A percentile compares a stretch with the other conserved stretches of the same genome.
phyloP scores from a whole-genome alignment of 805 yeast genomes.

The Nakazawaea siamensis region DNA sequence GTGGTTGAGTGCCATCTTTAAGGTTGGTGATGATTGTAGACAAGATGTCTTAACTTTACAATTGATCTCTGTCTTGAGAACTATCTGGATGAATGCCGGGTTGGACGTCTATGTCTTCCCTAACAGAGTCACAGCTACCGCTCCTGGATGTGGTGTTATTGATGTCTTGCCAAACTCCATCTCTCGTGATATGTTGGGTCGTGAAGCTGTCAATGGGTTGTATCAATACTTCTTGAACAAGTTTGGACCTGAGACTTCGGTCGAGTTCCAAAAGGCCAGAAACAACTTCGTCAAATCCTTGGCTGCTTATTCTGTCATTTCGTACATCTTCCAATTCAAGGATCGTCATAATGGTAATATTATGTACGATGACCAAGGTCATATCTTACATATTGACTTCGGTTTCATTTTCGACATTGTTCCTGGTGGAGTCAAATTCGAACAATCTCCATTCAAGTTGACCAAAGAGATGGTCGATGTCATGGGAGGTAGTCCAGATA shows the following conservation, averaged over 20 bases:
- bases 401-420: slow-evolving; percentile 98
- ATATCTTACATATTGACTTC: slow-evolving; percentile 91
- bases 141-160: slow-evolving; percentile 98
- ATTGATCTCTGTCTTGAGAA: slow-evolving; percentile 81
- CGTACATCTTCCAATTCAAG: slow-evolving; percentile 86
- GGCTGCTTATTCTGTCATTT: slow-evolving; percentile 90
- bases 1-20: slow-evolving; percentile 95
- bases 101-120: slow-evolving; percentile 90
- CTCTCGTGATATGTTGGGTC: slow-evolving; percentile 95
- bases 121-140: slow-evolving; percentile 93
- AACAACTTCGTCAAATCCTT: slow-evolving; percentile 88
- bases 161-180: slow-evolving; percentile 94
- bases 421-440: slow-evolving; percentile 98
- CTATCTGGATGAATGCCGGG: slow-evolving; percentile 84
- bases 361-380: slow-evolving; percentile 93
- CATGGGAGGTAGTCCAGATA: slow-evolving; percentile 81
- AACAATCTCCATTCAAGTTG: slow-evolving; percentile 95
- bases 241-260: slow-evolving; percentile 89
- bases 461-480: slow-evolving; percentile 95
- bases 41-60: slow-evolving; percentile 95
- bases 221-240: slow-evolving; percentile 87
- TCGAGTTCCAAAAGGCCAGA: slow-evolving; percentile 85
- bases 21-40: slow-evolving; percentile 98
- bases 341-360: slow-evolving; percentile 98
- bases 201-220: slow-evolving; percentile 96